phyloP scores from a whole-genome alignment of 164 flowering plant species.

The Brasenia schreberi region DNA sequence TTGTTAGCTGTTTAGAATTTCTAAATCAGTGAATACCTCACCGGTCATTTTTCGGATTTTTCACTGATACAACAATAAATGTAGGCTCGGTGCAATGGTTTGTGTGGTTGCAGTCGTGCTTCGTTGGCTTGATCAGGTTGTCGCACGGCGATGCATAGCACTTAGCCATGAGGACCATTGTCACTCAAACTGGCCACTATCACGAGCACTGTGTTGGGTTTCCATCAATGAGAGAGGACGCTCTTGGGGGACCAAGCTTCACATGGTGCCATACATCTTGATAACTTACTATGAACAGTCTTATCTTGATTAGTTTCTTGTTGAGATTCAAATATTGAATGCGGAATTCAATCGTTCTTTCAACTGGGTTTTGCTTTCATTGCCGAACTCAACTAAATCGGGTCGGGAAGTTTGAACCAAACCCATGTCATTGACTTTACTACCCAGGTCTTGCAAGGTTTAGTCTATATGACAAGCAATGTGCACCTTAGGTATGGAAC shows the following conservation, averaged over 20 bases:
- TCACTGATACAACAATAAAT: background rate
- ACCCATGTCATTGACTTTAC: no score
- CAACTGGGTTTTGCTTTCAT: no score
- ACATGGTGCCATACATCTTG: no score
- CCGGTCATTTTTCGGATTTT: background rate
- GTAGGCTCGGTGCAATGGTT: background rate
- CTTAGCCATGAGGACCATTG: background rate
- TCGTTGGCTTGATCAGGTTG: background rate
- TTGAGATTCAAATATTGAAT: no score
- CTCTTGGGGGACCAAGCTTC: background rate
- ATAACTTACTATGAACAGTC: no score
- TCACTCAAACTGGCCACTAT: background rate
- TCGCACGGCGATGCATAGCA: background rate
- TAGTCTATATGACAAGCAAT: no score
- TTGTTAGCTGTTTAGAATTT: background rate
- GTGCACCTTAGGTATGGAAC: no score
- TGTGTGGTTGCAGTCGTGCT: background rate
- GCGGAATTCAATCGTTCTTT: no score
- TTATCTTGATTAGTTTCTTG: no score
- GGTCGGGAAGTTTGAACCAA: constrained; percentile 21
- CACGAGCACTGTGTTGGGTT: background rate
- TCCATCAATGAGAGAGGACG: background rate
- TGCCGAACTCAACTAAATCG: no score
- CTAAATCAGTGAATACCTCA: background rate
- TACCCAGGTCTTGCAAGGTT: no score